Base-by-base conservation (phyloP, 441 rosid species). In the Pelargonium exstipulatum region DNA sequence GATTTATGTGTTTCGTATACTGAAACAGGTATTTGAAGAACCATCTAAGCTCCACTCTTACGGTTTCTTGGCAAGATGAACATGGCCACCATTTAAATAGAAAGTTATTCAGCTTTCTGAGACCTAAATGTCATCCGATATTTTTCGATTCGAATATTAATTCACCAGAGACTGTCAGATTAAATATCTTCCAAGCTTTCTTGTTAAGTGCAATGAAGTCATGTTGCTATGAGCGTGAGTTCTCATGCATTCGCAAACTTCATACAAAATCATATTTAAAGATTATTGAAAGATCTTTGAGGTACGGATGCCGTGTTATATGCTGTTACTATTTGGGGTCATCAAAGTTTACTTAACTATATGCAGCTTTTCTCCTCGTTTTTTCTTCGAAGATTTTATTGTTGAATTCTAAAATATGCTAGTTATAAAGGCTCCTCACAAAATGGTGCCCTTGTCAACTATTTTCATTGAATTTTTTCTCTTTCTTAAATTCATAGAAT, bases 121-220 rank as follows among this genome's bases (percentile, higher is more conserved):
- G 86, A 66, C 97, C 95, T 3, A 89, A 86, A 80, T 92, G 96
- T 72, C 92, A 89, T 81, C 86, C 96, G 62, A 71, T 89, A 69
- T 86, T 95, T 79, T 88, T 83, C 5, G 97, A 95, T 79, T 82
- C 88, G 0, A 87, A 90, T 76, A 88, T 92, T 71, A 91, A 95
- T 78, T 84, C 96, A 0, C 79, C 85, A 37, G 81, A 76, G 43
- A 83, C 85, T 29, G 87, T 87, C 60, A 85, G 93, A 85, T 74
- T 95, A 79, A 95, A 92, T 77, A 80, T 90, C 82, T 92, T 88
- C 77, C 98, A 95, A 80, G 80, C 83, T 57, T 90, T 95, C 70
- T 71, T 95, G 81, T 69, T 92, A 70, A 83, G 87, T 73, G 98
- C 97, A 17, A 92, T 95, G 97, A 95, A 91, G 74, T 88, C 83